Evolutionary conservation across 495 filamentous ascomycete genomes (phyloP).

Genomic region (Hamigera avellanea): DNA sequence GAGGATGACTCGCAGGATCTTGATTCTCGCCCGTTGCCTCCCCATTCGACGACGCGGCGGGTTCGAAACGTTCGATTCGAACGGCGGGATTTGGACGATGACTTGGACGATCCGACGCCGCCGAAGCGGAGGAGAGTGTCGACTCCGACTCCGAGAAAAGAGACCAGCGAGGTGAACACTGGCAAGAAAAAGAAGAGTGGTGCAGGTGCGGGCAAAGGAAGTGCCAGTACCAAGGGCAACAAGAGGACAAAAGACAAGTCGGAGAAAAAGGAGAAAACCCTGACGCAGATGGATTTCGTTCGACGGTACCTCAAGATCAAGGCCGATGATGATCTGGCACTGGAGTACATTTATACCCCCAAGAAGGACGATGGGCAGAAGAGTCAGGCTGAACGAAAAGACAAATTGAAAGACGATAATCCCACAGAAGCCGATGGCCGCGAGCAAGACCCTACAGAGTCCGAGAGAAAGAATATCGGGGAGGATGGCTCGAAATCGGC

Average conservation of each 20-base stretch:
- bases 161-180: conserved; percentile 5
- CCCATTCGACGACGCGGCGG: conserved; percentile 5
- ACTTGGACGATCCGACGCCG: background rate
- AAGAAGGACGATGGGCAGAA: too few species aligned
- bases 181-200: conserved; percentile 6
- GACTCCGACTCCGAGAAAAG: background rate
- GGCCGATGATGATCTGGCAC: conserved; percentile 21
- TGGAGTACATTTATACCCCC: conserved; percentile 23
- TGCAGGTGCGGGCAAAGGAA: conserved; percentile 1
- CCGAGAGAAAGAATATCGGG: conserved; percentile 12
- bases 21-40: conserved; percentile 11
- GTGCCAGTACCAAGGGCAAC: conserved; percentile 8
- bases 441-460: conserved; percentile 9
- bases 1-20: conserved; percentile 15
- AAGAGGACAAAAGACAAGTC: conserved; percentile 15
- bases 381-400: background rate
- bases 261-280: conserved; percentile 25
- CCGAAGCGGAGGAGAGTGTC: conserved; percentile 3
- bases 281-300: conserved; percentile 39
- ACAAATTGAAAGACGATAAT: background rate
- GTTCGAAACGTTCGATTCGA: conserved; percentile 11
- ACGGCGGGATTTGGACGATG: conserved; percentile 3
- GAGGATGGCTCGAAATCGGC: too few species aligned
- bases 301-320: conserved; percentile 27
- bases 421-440: background rate